These are phyloP conservation scores for Begonia loranthoides DNA, from an alignment of 306 rosid genomes.

Conservation along the genomic window DNA sequence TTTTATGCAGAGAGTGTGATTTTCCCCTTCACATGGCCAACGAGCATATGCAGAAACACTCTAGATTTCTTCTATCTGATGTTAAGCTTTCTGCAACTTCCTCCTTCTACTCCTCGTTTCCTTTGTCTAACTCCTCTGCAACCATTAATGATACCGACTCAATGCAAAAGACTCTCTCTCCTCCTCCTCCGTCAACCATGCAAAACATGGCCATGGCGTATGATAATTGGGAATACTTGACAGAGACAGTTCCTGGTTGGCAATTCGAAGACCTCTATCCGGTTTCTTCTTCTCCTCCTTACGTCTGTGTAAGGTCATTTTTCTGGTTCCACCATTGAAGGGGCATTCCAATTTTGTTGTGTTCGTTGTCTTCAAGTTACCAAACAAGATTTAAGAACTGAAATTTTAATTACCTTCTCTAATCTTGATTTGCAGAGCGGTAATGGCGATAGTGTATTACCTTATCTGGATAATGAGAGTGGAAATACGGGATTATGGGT, in stretches of 20 bases:
- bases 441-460: constrained; percentile 10
- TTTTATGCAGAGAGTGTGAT: constrained; percentile 80
- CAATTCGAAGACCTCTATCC: constrained; percentile 58
- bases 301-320: constrained; percentile 42
- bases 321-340: no score
- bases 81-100: constrained; percentile 38
- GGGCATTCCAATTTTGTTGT: no score
- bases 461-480: constrained; percentile 23
- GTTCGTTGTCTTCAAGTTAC: constrained; percentile 1
- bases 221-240: constrained; percentile 39
- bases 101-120: constrained; percentile 10
- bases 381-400: neutral
- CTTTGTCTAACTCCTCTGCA: neutral
- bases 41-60: constrained; percentile 62
- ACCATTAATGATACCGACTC: no score
- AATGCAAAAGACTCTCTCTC: no score
- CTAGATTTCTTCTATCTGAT: constrained; percentile 70
- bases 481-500: constrained; percentile 42
- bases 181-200: neutral
- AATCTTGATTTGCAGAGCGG: constrained; percentile 31
- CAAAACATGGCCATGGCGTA: neutral
- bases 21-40: constrained; percentile 46
- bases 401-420: neutral
- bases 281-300: constrained; percentile 33
- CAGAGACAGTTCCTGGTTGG: constrained; percentile 82